Base-by-base conservation (phyloP, 257 asterid species). In the Nicotiana undulata region DNA sequence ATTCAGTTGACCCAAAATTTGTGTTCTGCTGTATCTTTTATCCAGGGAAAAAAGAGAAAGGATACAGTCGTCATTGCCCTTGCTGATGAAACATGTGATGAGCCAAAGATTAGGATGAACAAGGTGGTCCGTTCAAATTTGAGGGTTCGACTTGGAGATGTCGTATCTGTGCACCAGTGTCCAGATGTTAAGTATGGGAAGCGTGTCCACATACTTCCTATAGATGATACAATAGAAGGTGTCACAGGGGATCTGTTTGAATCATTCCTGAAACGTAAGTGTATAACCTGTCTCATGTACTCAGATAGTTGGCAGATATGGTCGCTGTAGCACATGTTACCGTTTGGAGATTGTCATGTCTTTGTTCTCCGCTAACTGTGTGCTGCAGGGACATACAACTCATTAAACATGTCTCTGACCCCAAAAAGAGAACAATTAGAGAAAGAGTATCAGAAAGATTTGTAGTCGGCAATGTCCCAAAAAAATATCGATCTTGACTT, bases 1-100 rank as follows among this genome's bases (percentile, higher is more conserved):
- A 81, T 66, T 64, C 63, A 86, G 60, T 20, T 70, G 20, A 70
- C 78, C 24, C 40, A 24, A 15, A 59, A 32, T 46, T 51, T 72
- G 40, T 72, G 51, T 82, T 59, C 20, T 63, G 2, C 12, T 84
- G 16, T 72, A 76, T 64, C 78, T 55, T 76, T 18, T 82, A 85
- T 89, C 52, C 87, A 93, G 97, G 97, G 97, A 22, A 93, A 90
- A 90, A 93, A 93, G 84, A 91, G 97, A 82, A 91, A 93, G 87
- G 97, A 93, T 80, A 91, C 94, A 0, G 94, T 93, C 17, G 90
- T 93, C 88, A 90, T 91, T 84, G 94, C 96, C 37, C 93, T 93
- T 79, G 97, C 97, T 66, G 94, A 91, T 56, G 92, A 90, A 32
- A 63, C 93, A 32, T 91, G 96, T 67, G 96, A 91, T 26, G 93